Conservation (phyloP, 1,284 basidiomycete species). For the Polyporus tsugae region DNA sequence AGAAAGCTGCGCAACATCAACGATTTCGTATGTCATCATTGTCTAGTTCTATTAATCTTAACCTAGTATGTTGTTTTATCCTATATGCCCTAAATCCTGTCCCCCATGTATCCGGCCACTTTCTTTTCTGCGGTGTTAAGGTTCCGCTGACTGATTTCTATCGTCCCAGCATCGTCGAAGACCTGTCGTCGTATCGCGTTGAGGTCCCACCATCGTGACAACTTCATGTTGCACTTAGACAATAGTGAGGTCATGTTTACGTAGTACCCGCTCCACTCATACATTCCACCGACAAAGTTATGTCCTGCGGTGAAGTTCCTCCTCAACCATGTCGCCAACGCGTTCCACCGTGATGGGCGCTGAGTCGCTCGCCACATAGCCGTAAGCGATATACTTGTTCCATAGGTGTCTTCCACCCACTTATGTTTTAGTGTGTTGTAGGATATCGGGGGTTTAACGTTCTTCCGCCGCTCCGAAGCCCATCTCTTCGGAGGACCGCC, state of each 20-base stretch:
- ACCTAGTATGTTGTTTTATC: neutral
- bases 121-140: neutral
- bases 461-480: neutral
- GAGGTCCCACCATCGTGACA: neutral
- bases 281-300: neutral
- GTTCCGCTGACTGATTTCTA: neutral
- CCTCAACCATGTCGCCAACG: neutral
- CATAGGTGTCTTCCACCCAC: neutral
- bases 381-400: neutral
- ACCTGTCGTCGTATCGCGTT: neutral
- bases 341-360: constrained; percentile 1
- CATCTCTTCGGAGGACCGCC: neutral
- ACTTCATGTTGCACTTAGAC: neutral
- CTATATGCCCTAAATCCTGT: neutral
- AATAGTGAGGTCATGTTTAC: neutral
- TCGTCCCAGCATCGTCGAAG: neutral
- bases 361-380: neutral
- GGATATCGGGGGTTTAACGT: neutral
- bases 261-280: neutral
- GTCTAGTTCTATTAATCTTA: neutral
- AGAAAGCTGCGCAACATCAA: neutral
- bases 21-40: neutral
- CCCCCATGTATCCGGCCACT: neutral
- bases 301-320: neutral
- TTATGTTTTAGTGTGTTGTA: neutral